Evolutionary conservation across 2,329 filamentous ascomycete genomes (phyloP), one percentile per base, ranked within the genome.

Genomic region (Cladophialophora bantiana): DNA sequence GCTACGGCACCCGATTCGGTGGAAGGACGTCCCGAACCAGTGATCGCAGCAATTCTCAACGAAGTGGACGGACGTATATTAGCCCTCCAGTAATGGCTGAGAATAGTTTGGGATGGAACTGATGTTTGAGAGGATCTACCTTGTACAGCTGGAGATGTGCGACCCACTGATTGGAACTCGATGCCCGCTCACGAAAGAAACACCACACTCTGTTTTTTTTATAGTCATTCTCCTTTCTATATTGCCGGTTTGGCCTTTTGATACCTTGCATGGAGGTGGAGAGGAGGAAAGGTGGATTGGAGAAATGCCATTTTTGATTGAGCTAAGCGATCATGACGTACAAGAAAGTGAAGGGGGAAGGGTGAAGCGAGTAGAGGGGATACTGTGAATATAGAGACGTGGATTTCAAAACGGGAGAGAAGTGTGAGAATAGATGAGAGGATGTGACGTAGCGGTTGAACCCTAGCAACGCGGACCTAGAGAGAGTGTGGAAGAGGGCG

Each of bases 61-160:
- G 85, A 58, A 89, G 85, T 71, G 84, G 87, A 63, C 82, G 89
- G 69, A 89, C 88, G 62, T 85, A 88, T 79, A 97, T 97, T 77
- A 96, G 92, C 68, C 92, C 92, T 38, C 94, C 94, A 3, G 91
- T 97, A 70, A 94, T 94, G 78, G 90, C 93, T 3, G 93, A 96
- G 83, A 97, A 97, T 85, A 96, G 93, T 59, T 86, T 97, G 72
- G 94, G 94, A 74, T 97, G 94, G 94, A 96, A 96, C 83, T 97
- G 85, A 88, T 53, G 57, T 59, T 26, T 50, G 26, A 26, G 20
- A 53, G 18, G 26, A 53, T 50, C 38, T 57, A 34, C 48, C 45
- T 62, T 71, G 59, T 71, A 66, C 64, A 67, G 64, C 42, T 48
- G 57, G 64, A 60, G 38, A 57, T 62, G 56, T 52, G 40, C 63